Conservation (phyloP, 768 basidiomycete genomes). For the Rubroboletus satanas region DNA sequence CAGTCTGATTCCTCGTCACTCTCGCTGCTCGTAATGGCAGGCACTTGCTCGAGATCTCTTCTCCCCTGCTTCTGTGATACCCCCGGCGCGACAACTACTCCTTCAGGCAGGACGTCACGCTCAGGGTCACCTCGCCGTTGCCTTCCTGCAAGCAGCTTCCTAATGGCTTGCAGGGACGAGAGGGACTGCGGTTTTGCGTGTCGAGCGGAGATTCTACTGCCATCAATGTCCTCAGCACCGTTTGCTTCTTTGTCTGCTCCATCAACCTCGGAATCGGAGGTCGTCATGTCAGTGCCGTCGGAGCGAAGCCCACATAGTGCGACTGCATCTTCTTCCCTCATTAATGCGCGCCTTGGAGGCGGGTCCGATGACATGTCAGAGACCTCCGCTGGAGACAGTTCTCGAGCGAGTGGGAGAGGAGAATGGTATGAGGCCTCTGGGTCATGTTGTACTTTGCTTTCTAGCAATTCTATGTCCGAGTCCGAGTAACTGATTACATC, state of each 20-base stretch:
- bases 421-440: background rate
- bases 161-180: conserved; percentile 14
- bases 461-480: conserved; percentile 10
- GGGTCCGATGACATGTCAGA: background rate
- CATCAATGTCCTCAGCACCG: background rate
- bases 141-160: conserved; percentile 8
- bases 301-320: background rate
- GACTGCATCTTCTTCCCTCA: background rate
- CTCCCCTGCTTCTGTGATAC: conserved; percentile 8
- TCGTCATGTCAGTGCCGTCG: background rate
- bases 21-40: conserved; percentile 13
- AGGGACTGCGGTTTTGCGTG: background rate
- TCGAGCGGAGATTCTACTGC: background rate
- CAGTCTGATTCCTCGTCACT: conserved; percentile 13
- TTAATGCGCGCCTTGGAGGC: background rate
- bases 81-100: background rate
- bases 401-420: background rate
- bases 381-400: background rate
- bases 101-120: background rate
- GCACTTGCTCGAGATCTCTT: conserved; percentile 4
- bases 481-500: conserved; percentile 3
- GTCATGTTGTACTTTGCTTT: background rate
- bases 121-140: conserved; percentile 5
- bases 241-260: background rate
- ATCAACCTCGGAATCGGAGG: conserved; percentile 9